These are phyloP conservation scores for Tetrahymena elliotti DNA, from an alignment of 73 alveolate species.

Conservation along the genomic window DNA sequence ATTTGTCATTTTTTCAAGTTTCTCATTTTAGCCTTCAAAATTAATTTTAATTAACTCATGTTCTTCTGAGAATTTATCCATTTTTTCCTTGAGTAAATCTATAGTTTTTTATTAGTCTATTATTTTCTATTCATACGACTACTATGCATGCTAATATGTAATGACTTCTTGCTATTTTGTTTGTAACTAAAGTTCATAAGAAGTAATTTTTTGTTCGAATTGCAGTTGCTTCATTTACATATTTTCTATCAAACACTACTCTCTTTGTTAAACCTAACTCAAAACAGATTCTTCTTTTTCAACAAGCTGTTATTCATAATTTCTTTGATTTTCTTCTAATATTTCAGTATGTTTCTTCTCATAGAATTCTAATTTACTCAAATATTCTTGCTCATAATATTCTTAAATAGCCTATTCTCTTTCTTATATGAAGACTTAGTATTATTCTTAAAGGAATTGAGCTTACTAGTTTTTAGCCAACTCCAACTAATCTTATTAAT, in stretches of 20 bases:
- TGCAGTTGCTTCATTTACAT: neutral
- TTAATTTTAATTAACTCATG: neutral
- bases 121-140: neutral
- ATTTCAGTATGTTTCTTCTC: neutral
- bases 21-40: neutral
- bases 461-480: neutral
- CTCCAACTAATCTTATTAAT: neutral
- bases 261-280: neutral
- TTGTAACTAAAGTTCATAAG: neutral
- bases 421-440: neutral
- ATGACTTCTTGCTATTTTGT: neutral
- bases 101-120: neutral
- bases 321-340: neutral
- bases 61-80: neutral
- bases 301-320: neutral
- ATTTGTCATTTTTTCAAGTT: neutral
- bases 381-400: neutral
- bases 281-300: neutral
- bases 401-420: neutral
- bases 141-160: neutral
- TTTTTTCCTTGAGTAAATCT: neutral
- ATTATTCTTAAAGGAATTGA: neutral
- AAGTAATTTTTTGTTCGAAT: neutral
- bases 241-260: neutral
- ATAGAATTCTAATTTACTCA: neutral